Base-by-base conservation (phyloP, 495 filamentous ascomycete genomes). In the Hyphodiscus hymeniophilus region DNA sequence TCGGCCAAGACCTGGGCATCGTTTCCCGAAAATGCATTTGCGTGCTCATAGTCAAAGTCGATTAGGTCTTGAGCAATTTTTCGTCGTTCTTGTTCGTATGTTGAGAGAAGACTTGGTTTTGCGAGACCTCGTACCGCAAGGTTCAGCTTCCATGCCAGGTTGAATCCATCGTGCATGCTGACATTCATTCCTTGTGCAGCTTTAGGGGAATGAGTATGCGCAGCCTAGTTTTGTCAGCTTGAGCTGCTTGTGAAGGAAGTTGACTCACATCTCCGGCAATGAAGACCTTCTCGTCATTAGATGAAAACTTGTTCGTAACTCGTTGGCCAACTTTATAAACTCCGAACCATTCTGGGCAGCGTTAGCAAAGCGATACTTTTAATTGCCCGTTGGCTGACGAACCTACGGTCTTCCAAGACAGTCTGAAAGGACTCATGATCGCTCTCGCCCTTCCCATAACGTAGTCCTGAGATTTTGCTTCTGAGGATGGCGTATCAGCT, bases 81-180 rank as follows among this genome's bases (percentile, higher is more conserved):
- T 55, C 79, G 69, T 2, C 85, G 72, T 61, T 91, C 86, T 4
- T 74, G 55, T 7, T 82, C 73, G 51, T 89, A 91, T 3, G 85
- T 85, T 53, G 78, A 62, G 1, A 89, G 66, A 3, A 89, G 54
- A 2, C 67, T 69, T 2, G 73, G 73, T 10, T 57, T 48, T 2
- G 81, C 78, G 31, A 71, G 64, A 12, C 80, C 80, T 24, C 65
- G 73, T 11, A 88, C 60, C 0, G 89, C 72, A 20, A 73, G 62
- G 0, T 75, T 82, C 4, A 92, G 68, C 63, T 92, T 90, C 86
- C 85, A 90, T 15, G 84, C 85, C 26, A 89, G 75, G 48, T 92
- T 89, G 55, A 74, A 66, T 73, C 6, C 16, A 59, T 81, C 78
- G 47, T 76, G 73, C 61, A 81, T 67, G 32, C 71, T 76, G 33